Evolutionary conservation across 2,329 filamentous ascomycete genomes (phyloP), one percentile per base, ranked within the genome.

Genomic region (Tolypocladium paradoxum): DNA sequence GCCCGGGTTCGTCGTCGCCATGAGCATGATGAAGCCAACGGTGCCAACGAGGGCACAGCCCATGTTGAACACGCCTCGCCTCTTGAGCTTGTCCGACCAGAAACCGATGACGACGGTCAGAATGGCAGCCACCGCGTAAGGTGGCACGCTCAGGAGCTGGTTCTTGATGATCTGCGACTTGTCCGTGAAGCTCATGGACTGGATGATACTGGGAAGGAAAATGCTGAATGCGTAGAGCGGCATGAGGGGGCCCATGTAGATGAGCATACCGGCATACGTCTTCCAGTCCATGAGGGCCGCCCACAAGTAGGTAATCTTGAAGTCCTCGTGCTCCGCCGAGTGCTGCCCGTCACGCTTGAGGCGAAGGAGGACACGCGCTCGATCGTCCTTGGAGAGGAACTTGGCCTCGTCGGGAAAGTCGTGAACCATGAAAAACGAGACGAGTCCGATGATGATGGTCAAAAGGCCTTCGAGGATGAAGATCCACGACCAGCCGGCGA

Each of bases 61-160:
- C 31, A 96, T 88, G 64, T 96, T 96, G 76, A 87, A 95, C 33
- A 90, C 68, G 0, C 90, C 91, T 45, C 92, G 82, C 57, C 81
- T 76, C 6, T 79, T 73, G 0, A 86, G 87, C 1, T 83, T 79
- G 65, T 96, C 92, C 0, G 90, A 90, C 43, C 88, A 69, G 62
- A 82, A 91, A 0, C 91, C 70, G 5, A 71, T 64, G 8, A 57
- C 56, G 7, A 73, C 61, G 9, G 70, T 73, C 36, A 67, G 54
- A 0, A 71, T 52, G 7, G 70, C 71, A 8, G 69, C 71, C 6
- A 68, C 35, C 1, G 67, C 65, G 38, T 74, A 74, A 0, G 71
- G 71, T 1, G 72, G 70, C 2, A 73, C 76, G 72, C 68, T 86
- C 29, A 73, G 65, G 14, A 72, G 70, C 55, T 74, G 70, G 37